Base-by-base conservation (phyloP, 345 rosid genomes). In the Ceriops tagal region DNA sequence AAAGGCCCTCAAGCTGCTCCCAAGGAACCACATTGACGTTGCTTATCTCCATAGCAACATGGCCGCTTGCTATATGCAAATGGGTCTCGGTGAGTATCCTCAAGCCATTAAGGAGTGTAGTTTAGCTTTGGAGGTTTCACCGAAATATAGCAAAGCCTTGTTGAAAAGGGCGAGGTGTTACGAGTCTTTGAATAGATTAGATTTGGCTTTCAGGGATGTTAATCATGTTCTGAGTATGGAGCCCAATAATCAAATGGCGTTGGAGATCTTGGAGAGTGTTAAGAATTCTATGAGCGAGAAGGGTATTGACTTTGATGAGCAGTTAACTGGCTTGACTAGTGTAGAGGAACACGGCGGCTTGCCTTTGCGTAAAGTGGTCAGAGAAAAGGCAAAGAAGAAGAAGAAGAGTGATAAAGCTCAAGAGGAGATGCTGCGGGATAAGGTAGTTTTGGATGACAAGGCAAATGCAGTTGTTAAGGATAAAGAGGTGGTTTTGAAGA, bases 1-100 rank as follows among this genome's bases (percentile, higher is more conserved):
- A 73, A 95, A 95, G 73, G 98, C 98, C 70, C 84, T 95, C 66
- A 95, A 92, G 78, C 85, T 95, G 18, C 84, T 95, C 57, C 99
- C 99, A 0, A 83, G 67, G 21, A 92, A 79, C 52, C 98, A 95
- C 32, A 85, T 89, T 28, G 98, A 92, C 65, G 85, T 90, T 1
- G 97, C 98, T 51, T 86, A 87, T 82, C 76, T 95, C 56, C 89
- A 88, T 56, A 87, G 80, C 61, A 85, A 87, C 51, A 95, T 95
- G 98, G 99, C 99, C 27, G 79, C 87, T 63, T 92, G 98, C 70
- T 95, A 90, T 77, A 95, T 92, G 96, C 96, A 92, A 64, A 76
- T 95, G 96, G 99, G 99, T 66, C 64, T 95, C 6, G 97, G 96
- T 16, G 99, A 95, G 87, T 95, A 87, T 27, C 99, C 98, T 1